phyloP scores from a whole-genome alignment of 345 rosid species.

The Brassica juncea region DNA sequence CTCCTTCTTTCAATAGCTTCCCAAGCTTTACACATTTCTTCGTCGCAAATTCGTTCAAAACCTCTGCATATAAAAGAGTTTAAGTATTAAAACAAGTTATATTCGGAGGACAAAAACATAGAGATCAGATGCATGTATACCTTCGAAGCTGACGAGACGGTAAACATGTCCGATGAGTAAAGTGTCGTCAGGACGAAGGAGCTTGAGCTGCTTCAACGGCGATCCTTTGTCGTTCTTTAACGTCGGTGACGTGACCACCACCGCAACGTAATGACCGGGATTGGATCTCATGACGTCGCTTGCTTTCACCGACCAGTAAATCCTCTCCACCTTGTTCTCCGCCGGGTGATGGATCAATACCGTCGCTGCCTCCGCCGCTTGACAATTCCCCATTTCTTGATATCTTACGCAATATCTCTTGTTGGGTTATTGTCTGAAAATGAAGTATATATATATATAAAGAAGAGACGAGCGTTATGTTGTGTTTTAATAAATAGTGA shows the following conservation, averaged over 20 bases:
- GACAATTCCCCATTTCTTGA: conserved; percentile 76
- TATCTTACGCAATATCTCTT: not conserved
- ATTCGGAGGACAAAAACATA: not conserved
- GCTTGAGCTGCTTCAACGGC: conserved; percentile 80
- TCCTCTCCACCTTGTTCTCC: conserved; percentile 62
- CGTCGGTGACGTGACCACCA: conserved; percentile 55
- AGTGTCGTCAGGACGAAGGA: conserved; percentile 73
- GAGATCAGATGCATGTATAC: conserved; percentile 31
- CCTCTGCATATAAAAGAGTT: conserved; percentile 43
- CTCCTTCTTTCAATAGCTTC: conserved; percentile 59
- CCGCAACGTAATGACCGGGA: conserved; percentile 86
- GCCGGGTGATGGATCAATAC: conserved; percentile 81
- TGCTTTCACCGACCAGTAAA: conserved; percentile 77
- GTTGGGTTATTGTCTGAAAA: conserved; percentile 28
- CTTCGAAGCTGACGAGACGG: conserved; percentile 83
- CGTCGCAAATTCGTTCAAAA: conserved; percentile 69
- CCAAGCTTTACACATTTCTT: conserved; percentile 80
- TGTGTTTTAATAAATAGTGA: conserved; percentile 21
- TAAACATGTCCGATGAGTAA: conserved; percentile 71
- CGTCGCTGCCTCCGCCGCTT: conserved; percentile 84
- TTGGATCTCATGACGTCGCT: conserved; percentile 68
- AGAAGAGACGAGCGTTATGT: not conserved
- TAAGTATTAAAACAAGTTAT: too few species aligned
- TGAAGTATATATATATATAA: conserved; percentile 20
- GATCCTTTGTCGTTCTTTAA: conserved; percentile 45